Evolutionary conservation across 192 early-diverging fungal species (phyloP), one percentile per base, ranked within the genome.

Genomic region (Lobulomyces angularis): DNA sequence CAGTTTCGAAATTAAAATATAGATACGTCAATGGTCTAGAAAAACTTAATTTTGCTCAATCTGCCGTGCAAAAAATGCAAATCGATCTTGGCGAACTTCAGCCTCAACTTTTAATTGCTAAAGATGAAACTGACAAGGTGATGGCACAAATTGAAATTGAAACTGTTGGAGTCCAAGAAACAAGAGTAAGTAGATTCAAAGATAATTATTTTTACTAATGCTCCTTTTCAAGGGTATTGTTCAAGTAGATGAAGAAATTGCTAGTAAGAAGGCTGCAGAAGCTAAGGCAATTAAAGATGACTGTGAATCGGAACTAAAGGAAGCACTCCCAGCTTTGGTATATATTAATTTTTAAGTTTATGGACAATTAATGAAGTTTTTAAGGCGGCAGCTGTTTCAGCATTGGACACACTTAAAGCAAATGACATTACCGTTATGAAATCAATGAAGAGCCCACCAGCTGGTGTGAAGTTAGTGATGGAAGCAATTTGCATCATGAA

Each of bases 401-500:
- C 72, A 9, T 47, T 75, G 28, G 64, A 75, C 37, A 75, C 72
- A 5, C 54, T 75, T 11, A 75, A 75, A 38, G 57, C 72, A 27
- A 56, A 48, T 2, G 72, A 75, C 47, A 74, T 75, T 27, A 73
- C 72, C 23, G 59, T 75, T 29, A 51, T 75, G 3, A 75, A 75
- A 43, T 65, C 69, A 4, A 74, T 75, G 69, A 75, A 75, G 50
- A 67, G 63, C 49, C 72, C 72, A 11, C 72, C 72, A 3, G 48
- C 65, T 20, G 72, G 65, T 30, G 72, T 75, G 3, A 74, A 74
- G 43, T 48, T 75, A 14, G 72, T 75, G 14, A 75, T 75, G 72
- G 72, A 75, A 48, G 64, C 72, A 2, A 57, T 75, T 7, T 75
- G 72, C 39, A 56, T 74, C 22, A 71, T 75, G 65, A 75, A 75